Percentiles rank a stretch among this genome's conserved stretches.
Evolutionary conservation across 1,284 basidiomycete genomes (phyloP).

Genomic region (Microbotryomycetes sp.): DNA sequence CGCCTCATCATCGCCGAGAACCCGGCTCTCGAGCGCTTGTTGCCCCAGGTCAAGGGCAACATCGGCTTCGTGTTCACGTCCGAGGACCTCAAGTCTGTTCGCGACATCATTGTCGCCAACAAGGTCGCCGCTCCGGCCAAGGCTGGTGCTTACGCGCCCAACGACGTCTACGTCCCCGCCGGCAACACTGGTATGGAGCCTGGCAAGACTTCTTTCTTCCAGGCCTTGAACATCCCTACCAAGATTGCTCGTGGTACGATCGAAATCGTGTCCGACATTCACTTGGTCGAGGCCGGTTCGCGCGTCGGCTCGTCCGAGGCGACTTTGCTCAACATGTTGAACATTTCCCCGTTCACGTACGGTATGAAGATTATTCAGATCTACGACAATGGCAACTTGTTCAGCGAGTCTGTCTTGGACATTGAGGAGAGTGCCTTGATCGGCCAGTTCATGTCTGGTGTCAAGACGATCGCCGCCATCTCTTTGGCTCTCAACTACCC

Average conservation of each 20-base stretch:
- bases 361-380: constrained; percentile 56
- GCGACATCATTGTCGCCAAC: constrained; percentile 87
- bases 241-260: constrained; percentile 99
- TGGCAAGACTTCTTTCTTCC: constrained; percentile 99
- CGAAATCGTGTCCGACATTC: constrained; percentile 96
- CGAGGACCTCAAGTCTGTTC: constrained; percentile 87
- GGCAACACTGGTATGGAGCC: constrained; percentile 99
- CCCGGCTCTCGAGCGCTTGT: constrained; percentile 92
- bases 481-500: constrained; percentile 94
- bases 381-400: constrained; percentile 83
- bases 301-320: constrained; percentile 97
- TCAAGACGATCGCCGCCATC: constrained; percentile 93
- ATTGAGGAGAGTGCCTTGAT: constrained; percentile 85
- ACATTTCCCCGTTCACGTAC: constrained; percentile 57
- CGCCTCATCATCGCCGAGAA: constrained; percentile 80
- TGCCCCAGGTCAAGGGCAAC: constrained; percentile 94
- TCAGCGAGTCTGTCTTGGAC: constrained; percentile 85
- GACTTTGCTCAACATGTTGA: constrained; percentile 97
- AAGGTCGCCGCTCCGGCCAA: constrained; percentile 97
- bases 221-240: constrained; percentile 98
- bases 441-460: constrained; percentile 80
- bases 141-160: constrained; percentile 91
- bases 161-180: constrained; percentile 83
- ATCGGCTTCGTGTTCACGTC: constrained; percentile 98
- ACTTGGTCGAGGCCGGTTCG: constrained; percentile 84